A percentile compares a stretch with the other conserved stretches of the same genome.
These are phyloP conservation scores for Micractinium conductrix DNA, from an alignment of 139 green algal species.

Conservation along the genomic window DNA sequence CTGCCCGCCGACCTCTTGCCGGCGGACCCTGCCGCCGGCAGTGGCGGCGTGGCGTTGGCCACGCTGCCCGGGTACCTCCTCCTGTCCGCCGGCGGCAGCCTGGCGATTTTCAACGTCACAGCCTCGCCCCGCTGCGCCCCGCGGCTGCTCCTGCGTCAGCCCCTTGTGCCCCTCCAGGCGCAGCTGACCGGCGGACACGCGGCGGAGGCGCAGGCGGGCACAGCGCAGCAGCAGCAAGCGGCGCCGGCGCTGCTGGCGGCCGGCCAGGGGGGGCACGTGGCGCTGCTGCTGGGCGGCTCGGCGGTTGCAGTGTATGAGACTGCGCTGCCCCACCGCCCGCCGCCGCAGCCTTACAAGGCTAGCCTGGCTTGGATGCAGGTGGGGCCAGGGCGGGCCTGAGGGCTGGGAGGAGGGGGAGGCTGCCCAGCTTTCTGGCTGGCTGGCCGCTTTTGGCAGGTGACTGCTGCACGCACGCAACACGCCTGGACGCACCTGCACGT, in stretches of 20 bases:
- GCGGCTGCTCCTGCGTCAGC: constrained; percentile 5
- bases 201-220: neutral
- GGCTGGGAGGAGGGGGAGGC: neutral
- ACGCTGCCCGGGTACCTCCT: constrained; percentile 28
- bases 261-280: constrained; percentile 6
- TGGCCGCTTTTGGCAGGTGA: no score
- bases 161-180: neutral
- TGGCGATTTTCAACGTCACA: constrained; percentile 36
- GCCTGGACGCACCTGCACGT: neutral
- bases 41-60: neutral
- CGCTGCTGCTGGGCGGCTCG: neutral
- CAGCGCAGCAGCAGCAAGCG: neutral
- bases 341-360: neutral
- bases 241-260: neutral
- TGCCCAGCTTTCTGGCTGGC: no score
- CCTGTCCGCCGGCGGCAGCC: neutral
- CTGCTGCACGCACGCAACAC: neutral
- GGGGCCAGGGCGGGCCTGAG: neutral
- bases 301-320: constrained; percentile 10
- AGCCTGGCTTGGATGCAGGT: constrained; percentile 28
- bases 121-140: neutral
- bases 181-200: neutral
- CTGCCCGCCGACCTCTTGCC: neutral
- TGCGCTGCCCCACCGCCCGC: constrained; percentile 2
- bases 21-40: neutral